Evolutionary conservation across 441 rosid species (phyloP).

Genomic region (Mallotus repandus): DNA sequence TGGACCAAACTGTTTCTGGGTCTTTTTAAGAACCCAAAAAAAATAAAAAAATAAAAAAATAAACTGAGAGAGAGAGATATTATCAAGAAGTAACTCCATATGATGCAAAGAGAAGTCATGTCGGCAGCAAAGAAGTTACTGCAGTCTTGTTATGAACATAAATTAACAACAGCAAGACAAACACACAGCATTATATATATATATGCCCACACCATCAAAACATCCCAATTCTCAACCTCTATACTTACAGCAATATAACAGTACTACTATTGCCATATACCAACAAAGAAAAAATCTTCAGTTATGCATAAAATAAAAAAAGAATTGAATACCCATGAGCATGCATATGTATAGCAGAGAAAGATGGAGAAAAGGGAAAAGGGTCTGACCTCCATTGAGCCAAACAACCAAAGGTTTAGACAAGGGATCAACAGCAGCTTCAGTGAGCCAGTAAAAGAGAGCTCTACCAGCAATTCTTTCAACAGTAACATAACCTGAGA

Average conservation of each 20-base stretch:
- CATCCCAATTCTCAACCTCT: neutral
- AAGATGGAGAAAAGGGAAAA: neutral
- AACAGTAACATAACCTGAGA: conserved; percentile 89
- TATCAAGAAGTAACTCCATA: neutral
- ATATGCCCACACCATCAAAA: neutral
- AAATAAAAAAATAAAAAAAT: neutral
- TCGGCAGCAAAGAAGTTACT: conserved; percentile 30
- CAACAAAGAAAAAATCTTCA: neutral
- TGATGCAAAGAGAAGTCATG: conserved; percentile 20
- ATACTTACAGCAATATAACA: conserved; percentile 31
- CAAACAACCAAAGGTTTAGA: conserved; percentile 83
- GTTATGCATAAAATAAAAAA: neutral
- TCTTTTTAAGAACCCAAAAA: neutral
- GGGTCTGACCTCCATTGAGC: conserved; percentile 87
- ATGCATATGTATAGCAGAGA: neutral
- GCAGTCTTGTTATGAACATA: conserved; percentile 12
- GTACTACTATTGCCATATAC: conserved; percentile 10
- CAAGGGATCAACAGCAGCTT: conserved; percentile 46
- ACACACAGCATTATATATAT: conserved; percentile 9
- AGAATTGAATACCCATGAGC: too few species aligned
- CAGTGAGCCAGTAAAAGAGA: conserved; percentile 97
- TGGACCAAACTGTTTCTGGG: neutral
- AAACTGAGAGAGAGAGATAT: neutral
- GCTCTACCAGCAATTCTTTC: conserved; percentile 67
- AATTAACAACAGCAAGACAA: conserved; percentile 5